A percentile compares a stretch with the other conserved stretches of the same genome.
phyloP scores from a whole-genome alignment of 176 grass and related monocot species.

The Ampelocalamus luodianensis region DNA sequence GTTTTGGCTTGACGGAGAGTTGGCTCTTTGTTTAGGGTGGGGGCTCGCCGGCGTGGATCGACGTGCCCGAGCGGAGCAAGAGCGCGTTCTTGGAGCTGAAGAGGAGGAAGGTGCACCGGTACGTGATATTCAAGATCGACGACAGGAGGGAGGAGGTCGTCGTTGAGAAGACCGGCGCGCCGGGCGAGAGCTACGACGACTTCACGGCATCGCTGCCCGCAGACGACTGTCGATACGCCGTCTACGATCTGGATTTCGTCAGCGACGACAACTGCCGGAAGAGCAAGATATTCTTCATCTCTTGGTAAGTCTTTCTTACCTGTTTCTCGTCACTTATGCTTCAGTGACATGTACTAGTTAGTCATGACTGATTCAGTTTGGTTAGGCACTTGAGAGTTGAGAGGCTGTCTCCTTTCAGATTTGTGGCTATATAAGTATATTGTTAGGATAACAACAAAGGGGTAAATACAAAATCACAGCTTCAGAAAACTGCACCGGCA shows the following conservation, averaged over 20 bases:
- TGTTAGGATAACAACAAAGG: not conserved
- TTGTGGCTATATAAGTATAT: not conserved
- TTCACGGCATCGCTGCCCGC: constrained; percentile 63
- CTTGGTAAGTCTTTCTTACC: constrained; percentile 42
- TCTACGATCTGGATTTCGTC: constrained; percentile 79
- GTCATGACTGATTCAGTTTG: not conserved
- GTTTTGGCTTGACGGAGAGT: constrained; percentile 13
- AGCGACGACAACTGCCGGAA: constrained; percentile 74
- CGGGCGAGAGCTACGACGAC: constrained; percentile 71
- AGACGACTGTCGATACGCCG: constrained; percentile 75
- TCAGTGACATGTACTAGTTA: not conserved
- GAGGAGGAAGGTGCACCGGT: constrained; percentile 67
- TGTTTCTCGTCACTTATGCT: not conserved
- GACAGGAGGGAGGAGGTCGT: constrained; percentile 65
- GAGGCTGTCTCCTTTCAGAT: not conserved
- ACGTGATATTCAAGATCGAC: constrained; percentile 82
- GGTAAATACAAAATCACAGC: not conserved
- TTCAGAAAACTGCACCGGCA: not conserved
- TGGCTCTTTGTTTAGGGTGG: constrained; percentile 40
- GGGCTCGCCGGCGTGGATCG: constrained; percentile 57
- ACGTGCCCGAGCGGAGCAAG: constrained; percentile 64
- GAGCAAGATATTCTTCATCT: constrained; percentile 86
- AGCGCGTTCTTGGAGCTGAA: constrained; percentile 70
- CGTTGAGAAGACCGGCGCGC: constrained; percentile 64
- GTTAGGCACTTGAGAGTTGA: not conserved